Evolutionary conservation across 148 eudicot genomes (phyloP).

Genomic region (Chenopodium formosanum): DNA sequence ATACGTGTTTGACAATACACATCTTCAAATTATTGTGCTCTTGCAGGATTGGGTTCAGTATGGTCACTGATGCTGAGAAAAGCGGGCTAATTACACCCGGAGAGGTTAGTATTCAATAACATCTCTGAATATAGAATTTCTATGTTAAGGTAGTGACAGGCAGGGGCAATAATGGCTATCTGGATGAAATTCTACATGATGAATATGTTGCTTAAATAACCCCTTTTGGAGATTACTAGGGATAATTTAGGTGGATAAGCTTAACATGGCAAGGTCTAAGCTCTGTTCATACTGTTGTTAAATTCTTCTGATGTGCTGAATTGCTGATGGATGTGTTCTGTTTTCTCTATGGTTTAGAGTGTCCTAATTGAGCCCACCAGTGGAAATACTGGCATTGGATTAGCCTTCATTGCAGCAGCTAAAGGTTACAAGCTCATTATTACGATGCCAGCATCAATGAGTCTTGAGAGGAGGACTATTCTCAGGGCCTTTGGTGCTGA

Average conservation of each 20-base stretch:
- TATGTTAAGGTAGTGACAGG: background rate
- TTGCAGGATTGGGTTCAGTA: slow-evolving; percentile 48
- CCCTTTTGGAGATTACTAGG: no score
- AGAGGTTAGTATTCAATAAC: slow-evolving; percentile 32
- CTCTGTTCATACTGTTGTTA: background rate
- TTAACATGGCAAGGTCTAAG: background rate
- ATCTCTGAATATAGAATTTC: background rate
- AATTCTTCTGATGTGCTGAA: slow-evolving; percentile 1
- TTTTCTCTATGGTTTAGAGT: slow-evolving; percentile 38
- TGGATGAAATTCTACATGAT: background rate
- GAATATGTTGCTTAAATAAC: background rate
- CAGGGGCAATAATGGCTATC: background rate
- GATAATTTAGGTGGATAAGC: no score
- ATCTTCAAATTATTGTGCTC: slow-evolving; percentile 4
- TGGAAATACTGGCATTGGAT: slow-evolving; percentile 88
- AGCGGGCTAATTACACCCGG: slow-evolving; percentile 46
- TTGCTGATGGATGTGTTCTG: slow-evolving; percentile 2
- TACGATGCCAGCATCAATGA: slow-evolving; percentile 81
- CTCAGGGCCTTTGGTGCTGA: slow-evolving; percentile 87
- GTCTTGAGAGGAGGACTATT: slow-evolving; percentile 78
- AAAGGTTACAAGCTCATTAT: slow-evolving; percentile 84
- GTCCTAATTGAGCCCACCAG: slow-evolving; percentile 86
- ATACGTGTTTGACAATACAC: background rate
- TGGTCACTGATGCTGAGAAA: slow-evolving; percentile 48
- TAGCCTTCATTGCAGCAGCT: slow-evolving; percentile 85